phyloP scores from a whole-genome alignment of 2,329 filamentous ascomycete genomes.

The Colletotrichum sp. region DNA sequence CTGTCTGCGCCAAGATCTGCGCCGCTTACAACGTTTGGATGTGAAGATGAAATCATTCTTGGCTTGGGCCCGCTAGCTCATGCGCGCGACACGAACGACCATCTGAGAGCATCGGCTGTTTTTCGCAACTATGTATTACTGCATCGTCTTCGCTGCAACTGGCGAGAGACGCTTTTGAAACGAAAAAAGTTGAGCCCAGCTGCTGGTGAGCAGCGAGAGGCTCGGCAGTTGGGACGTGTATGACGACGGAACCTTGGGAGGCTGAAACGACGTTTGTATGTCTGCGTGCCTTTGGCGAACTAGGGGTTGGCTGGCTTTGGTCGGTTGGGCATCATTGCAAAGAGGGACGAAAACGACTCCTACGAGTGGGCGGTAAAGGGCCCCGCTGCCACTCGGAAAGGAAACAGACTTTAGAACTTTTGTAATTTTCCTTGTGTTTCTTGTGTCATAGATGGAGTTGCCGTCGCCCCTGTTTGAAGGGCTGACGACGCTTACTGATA shows the following conservation, averaged over 20 bases:
- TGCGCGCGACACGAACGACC: neutral
- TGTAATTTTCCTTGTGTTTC: slow-evolving; percentile 19
- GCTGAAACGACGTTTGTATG: slow-evolving; percentile 22
- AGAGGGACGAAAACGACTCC: slow-evolving; percentile 13
- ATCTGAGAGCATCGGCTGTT: neutral
- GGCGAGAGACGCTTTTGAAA: slow-evolving; percentile 12
- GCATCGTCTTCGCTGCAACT: slow-evolving; percentile 2
- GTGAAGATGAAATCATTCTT: slow-evolving; percentile 1
- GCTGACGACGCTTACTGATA: neutral
- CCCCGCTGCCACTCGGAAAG: neutral
- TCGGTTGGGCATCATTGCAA: slow-evolving; percentile 19
- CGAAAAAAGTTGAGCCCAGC: slow-evolving; percentile 8
- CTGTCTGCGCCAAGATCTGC: neutral
- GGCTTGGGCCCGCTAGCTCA: neutral
- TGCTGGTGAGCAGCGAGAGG: neutral
- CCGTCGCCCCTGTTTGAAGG: neutral
- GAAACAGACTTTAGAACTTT: slow-evolving; percentile 18
- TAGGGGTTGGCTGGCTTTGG: slow-evolving; percentile 15
- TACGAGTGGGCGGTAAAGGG: neutral
- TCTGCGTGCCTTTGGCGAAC: slow-evolving; percentile 22
- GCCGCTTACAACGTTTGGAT: slow-evolving; percentile 11
- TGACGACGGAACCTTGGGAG: slow-evolving; percentile 20
- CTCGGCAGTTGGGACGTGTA: slow-evolving; percentile 19
- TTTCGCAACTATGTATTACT: slow-evolving; percentile 21
- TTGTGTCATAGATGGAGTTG: slow-evolving; percentile 17